Evolutionary conservation across 129 eudicot species (phyloP).

Genomic region (Chrysanthemum makinoi): DNA sequence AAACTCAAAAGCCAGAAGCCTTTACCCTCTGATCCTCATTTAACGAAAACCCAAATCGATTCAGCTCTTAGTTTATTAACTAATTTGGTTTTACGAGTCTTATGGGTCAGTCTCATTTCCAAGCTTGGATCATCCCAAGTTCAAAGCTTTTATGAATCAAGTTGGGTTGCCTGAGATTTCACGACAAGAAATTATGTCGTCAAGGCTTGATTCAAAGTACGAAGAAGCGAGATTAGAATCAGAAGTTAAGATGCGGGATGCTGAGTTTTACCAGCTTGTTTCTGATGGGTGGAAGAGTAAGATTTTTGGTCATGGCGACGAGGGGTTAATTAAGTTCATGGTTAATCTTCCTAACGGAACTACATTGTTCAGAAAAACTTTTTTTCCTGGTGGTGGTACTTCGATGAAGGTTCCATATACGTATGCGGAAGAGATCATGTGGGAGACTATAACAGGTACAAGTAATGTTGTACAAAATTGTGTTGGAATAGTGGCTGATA

Average conservation of each 20-base stretch:
- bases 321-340: conserved; percentile 54
- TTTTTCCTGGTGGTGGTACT: conserved; percentile 30
- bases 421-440: conserved; percentile 70
- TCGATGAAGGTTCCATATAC: conserved; percentile 39
- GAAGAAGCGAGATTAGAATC: conserved; percentile 61
- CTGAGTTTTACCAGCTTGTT: conserved; percentile 64
- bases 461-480: conserved; percentile 53
- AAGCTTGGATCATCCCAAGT: conserved; percentile 82
- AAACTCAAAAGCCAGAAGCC: conserved; percentile 67
- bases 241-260: conserved; percentile 63
- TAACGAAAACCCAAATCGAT: conserved; percentile 56
- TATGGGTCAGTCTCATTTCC: conserved; percentile 69
- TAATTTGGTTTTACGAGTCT: conserved; percentile 80
- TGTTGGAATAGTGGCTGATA: conserved; percentile 79
- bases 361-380: conserved; percentile 53
- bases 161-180: conserved; percentile 63
- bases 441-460: conserved; percentile 58
- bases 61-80: conserved; percentile 51
- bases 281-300: conserved; percentile 64
- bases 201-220: conserved; percentile 63
- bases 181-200: conserved; percentile 37
- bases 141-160: conserved; percentile 68
- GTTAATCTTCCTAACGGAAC: conserved; percentile 89
- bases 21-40: conserved; percentile 46
- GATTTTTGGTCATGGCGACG: conserved; percentile 35